Evolutionary conservation across 495 filamentous ascomycete species (phyloP).

Genomic region (Aspergillus bertholletiae): DNA sequence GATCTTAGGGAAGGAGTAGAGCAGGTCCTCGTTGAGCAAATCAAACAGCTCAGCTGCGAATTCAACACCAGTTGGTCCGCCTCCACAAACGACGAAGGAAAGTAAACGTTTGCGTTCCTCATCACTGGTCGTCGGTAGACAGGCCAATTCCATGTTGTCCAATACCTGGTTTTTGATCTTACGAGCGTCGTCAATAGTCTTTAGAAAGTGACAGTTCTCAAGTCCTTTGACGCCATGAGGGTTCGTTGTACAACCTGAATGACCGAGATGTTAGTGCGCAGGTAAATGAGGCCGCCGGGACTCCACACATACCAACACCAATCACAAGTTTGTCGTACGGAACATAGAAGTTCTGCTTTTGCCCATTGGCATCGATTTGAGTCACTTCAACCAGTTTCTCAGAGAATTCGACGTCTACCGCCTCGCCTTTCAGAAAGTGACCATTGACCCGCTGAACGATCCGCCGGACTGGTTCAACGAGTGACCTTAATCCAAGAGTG

Average conservation of each 20-base stretch:
- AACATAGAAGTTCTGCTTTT: conserved; percentile 79
- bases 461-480: conserved; percentile 88
- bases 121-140: conserved; percentile 85
- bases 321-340: conserved; percentile 99
- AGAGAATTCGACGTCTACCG: conserved; percentile 87
- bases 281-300: not conserved
- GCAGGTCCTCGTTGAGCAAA: conserved; percentile 92
- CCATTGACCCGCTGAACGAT: conserved; percentile 75
- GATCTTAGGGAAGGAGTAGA: conserved; percentile 77
- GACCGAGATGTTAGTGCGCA: conserved; percentile 11
- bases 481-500: conserved; percentile 81
- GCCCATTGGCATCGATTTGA: conserved; percentile 65
- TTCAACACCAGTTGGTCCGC: conserved; percentile 94
- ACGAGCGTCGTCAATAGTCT: conserved; percentile 88
- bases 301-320: conserved; percentile 63
- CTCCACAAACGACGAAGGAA: conserved; percentile 92
- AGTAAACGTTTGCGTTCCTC: conserved; percentile 83
- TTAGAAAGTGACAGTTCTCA: conserved; percentile 91
- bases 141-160: conserved; percentile 89
- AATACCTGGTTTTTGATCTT: conserved; percentile 86
- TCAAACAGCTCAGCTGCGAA: conserved; percentile 97
- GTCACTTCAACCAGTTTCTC: conserved; percentile 84
- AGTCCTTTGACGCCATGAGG: conserved; percentile 95
- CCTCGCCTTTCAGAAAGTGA: conserved; percentile 84
- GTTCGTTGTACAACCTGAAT: conserved; percentile 77